Evolutionary conservation across 2,329 filamentous ascomycete genomes (phyloP).

Genomic region (Fusarium burgessii): DNA sequence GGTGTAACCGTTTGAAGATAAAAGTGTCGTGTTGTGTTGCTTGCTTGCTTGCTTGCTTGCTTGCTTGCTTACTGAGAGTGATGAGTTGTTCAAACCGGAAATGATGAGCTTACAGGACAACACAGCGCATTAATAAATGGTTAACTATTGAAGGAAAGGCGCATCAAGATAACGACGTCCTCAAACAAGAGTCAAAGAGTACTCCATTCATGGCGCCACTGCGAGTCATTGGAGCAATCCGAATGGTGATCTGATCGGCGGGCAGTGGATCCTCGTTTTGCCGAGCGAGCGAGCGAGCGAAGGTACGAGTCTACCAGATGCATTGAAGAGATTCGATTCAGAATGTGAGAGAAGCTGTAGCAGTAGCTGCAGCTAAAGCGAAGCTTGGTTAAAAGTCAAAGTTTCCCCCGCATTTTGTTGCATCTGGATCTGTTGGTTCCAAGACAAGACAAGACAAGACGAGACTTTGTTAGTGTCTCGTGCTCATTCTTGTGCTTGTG

Average conservation of each 20-base stretch:
- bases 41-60: conserved; percentile 4
- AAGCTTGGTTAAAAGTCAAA: conserved; percentile 32
- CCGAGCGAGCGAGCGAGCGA: conserved; percentile 10
- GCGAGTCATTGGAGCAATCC: conserved; percentile 42
- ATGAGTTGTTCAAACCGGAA: conserved; percentile 26
- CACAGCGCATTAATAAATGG: conserved; percentile 1
- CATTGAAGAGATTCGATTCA: not conserved
- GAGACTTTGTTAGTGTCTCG: not conserved
- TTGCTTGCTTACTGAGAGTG: conserved; percentile 10
- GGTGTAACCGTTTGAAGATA: conserved; percentile 14
- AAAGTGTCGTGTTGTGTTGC: not conserved
- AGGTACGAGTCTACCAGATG: not conserved
- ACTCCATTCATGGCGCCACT: conserved; percentile 36
- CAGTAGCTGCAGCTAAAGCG: not conserved
- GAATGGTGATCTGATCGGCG: conserved; percentile 45
- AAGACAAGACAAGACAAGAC: conserved; percentile 19
- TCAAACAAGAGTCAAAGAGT: conserved; percentile 11
- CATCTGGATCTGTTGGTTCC: conserved; percentile 6
- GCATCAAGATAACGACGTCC: not conserved
- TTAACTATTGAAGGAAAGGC: not conserved
- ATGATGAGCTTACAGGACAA: conserved; percentile 12
- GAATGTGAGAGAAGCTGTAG: not conserved
- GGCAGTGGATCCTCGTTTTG: conserved; percentile 41
- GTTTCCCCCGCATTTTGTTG: conserved; percentile 42
- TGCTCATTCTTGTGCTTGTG: conserved; percentile 1